Base-by-base conservation (phyloP, 2,329 filamentous ascomycete species). In the Aspergillus alliaceus region DNA sequence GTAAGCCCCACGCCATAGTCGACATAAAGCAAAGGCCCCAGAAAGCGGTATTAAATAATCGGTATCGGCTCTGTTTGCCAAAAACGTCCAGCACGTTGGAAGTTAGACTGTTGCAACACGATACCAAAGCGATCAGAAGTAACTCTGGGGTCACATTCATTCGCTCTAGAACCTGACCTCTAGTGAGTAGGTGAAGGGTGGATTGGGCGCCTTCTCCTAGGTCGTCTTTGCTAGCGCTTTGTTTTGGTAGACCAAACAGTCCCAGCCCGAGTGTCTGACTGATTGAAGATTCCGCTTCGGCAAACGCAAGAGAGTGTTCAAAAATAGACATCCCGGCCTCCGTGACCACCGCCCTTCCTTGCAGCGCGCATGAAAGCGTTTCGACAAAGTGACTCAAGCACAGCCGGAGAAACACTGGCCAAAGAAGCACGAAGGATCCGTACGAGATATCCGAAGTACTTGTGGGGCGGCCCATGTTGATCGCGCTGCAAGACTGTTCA, bases 241-340 rank as follows among this genome's bases (percentile, higher is more conserved):
- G 56, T 72, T 80, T 79, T 55, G 82, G 70, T 62, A 79, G 68
- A 24, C 82, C 80, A 66, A 90, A 88, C 1, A 86, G 66, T 0
- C 88, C 86, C 73, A 92, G 85, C 12, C 88, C 88, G 14, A 96
- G 83, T 51, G 92, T 90, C 63, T 88, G 90, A 65, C 87, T 88
- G 46, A 97, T 87, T 62, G 93, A 90, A 29, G 90, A 89, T 72
- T 99, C 95, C 8, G 93, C 93, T 74, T 99, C 95, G 11, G 93
- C 91, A 76, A 98, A 99, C 2, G 93, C 93, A 8, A 99, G 81
- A 0, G 93, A 97, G 69, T 97, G 93, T 72, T 99, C 95, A 67
- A 98, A 96, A 2, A 97, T 84, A 0, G 93, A 96, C 90, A 98
- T 96, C 18, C 92, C 93, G 1, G 91, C 96, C 75, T 98, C 95